Evolutionary conservation across 2,329 filamentous ascomycete genomes (phyloP), one percentile per base, ranked within the genome.

Genomic region (Aspergillus phoenicis): DNA sequence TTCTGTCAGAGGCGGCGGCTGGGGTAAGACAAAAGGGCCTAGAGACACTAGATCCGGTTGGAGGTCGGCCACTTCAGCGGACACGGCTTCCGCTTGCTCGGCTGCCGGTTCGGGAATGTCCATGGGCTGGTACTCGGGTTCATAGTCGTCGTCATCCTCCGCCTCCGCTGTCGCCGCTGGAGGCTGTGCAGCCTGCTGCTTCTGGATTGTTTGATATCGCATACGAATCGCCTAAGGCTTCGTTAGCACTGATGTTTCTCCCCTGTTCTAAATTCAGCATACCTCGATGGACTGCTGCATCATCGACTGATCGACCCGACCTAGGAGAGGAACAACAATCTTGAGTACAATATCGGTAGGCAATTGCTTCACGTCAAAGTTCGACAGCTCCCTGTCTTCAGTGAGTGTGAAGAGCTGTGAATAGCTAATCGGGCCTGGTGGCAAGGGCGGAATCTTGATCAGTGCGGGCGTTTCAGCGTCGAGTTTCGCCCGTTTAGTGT

Each of bases 391-490:
- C 52, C 85, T 82, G 71, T 95, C 92, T 52, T 84, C 83, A 5
- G 92, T 94, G 51, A 99, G 82, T 0, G 93, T 96, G 73, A 93
- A 99, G 3, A 99, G 81, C 63, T 96, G 91, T 5, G 90, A 91
- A 65, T 91, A 85, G 63, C 87, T 94, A 66, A 92, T 87, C 36
- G 89, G 89, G 0, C 92, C 92, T 8, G 91, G 83, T 3, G 88
- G 86, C 52, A 97, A 78, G 2, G 91, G 87, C 17, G 90, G 88
- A 26, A 93, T 86, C 58, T 86, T 83, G 39, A 80, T 73, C 62
- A 80, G 65, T 36, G 76, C 73, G 24, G 76, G 75, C 43, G 83
- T 79, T 61, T 84, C 79, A 10, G 82, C 82, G 63, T 84, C 86
- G 5, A 93, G 80, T 66, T 89, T 87, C 73, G 92, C 91, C 65